These are phyloP conservation scores for Zygosaccharomyces pseudobailii DNA, from an alignment of 1,139 yeast species.

Conservation along the genomic window DNA sequence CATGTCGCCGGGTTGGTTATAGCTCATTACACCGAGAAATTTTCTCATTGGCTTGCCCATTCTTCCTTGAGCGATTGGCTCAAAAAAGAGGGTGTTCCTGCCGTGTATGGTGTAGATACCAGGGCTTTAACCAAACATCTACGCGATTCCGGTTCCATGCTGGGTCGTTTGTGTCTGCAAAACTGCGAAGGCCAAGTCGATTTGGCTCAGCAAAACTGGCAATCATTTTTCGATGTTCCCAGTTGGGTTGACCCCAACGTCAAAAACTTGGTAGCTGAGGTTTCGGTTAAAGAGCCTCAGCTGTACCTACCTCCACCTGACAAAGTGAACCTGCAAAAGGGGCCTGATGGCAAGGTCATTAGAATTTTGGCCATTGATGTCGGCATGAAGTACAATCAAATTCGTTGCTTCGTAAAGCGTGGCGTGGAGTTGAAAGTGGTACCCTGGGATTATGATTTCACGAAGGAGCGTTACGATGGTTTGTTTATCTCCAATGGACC, in stretches of 20 bases:
- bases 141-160: constrained; percentile 87
- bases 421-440: constrained; percentile 96
- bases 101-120: constrained; percentile 96
- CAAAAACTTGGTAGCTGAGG: constrained; percentile 86
- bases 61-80: constrained; percentile 95
- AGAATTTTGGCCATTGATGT: constrained; percentile 91
- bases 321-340: constrained; percentile 41
- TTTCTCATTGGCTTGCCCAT: constrained; percentile 87
- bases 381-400: constrained; percentile 97
- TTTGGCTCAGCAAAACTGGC: constrained; percentile 49
- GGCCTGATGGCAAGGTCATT: constrained; percentile 69
- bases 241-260: constrained; percentile 93
- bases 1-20: constrained; percentile 97
- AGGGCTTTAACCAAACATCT: constrained; percentile 90
- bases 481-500: constrained; percentile 97
- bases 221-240: constrained; percentile 61
- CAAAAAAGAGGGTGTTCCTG: constrained; percentile 86
- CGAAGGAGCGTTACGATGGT: constrained; percentile 81
- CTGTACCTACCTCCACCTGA: constrained; percentile 57
- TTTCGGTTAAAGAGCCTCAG: constrained; percentile 71
- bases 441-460: constrained; percentile 90
- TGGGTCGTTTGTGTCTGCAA: constrained; percentile 75
- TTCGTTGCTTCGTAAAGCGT: constrained; percentile 91
- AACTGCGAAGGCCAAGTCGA: constrained; percentile 36
- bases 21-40: constrained; percentile 94